Conservation (phyloP, 495 filamentous ascomycete species). For the Neurospora sp. region DNA sequence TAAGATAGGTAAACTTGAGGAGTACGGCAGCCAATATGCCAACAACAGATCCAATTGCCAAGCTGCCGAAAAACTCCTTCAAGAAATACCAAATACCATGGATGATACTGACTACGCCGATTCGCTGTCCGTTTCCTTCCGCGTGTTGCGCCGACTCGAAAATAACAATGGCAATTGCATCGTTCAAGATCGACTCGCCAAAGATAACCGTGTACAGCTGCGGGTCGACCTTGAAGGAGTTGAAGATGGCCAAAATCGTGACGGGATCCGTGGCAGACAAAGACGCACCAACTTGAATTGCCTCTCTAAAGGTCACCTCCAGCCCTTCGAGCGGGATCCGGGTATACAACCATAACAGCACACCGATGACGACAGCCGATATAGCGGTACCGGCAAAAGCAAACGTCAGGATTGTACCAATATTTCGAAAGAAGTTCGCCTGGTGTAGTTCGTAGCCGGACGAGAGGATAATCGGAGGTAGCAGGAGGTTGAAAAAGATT, state of each 20-base stretch:
- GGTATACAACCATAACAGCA: conserved; percentile 82
- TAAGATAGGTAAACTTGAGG: conserved; percentile 86
- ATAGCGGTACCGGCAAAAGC: conserved; percentile 97
- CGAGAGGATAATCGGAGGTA: conserved; percentile 93
- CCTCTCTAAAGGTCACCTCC: conserved; percentile 82
- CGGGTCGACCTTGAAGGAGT: conserved; percentile 96
- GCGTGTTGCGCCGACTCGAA: conserved; percentile 96
- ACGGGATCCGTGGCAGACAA: conserved; percentile 95
- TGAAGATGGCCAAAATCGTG: conserved; percentile 97
- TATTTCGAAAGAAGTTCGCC: conserved; percentile 97
- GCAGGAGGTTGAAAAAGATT: conserved; percentile 96
- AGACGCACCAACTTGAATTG: conserved; percentile 90
- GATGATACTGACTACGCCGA: conserved; percentile 68
- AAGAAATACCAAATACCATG: conserved; percentile 92
- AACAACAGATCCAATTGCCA: conserved; percentile 77
- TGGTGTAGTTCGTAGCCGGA: conserved; percentile 97
- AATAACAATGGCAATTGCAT: conserved; percentile 95
- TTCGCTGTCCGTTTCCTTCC: conserved; percentile 47
- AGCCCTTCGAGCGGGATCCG: conserved; percentile 75
- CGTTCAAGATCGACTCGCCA: conserved; percentile 94
- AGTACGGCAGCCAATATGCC: conserved; percentile 78
- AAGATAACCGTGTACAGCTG: conserved; percentile 98
- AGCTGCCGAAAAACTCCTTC: conserved; percentile 87
- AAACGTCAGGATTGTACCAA: conserved; percentile 96
- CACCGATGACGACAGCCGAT: conserved; percentile 82